Conservation (phyloP, 2,329 filamentous ascomycete genomes). For the Arachnopeziza araneosa region DNA sequence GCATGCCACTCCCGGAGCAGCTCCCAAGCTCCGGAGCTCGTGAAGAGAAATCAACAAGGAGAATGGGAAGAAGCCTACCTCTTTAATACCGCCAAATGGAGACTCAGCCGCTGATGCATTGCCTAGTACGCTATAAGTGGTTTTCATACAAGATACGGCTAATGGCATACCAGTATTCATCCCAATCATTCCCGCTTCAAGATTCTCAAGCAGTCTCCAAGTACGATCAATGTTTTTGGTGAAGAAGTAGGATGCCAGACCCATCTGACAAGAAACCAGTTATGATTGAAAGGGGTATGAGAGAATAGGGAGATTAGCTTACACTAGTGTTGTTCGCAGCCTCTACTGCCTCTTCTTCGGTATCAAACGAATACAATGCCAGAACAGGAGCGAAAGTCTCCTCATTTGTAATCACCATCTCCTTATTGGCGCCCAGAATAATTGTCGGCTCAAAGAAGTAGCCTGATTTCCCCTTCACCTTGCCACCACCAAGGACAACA, state of each 20-base stretch:
- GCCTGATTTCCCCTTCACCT: slow-evolving; percentile 43
- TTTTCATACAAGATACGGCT: neutral
- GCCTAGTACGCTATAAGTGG: slow-evolving; percentile 31
- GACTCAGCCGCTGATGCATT: slow-evolving; percentile 61
- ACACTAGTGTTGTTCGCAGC: slow-evolving; percentile 50
- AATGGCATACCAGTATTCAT: slow-evolving; percentile 48
- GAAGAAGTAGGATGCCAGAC: slow-evolving; percentile 62
- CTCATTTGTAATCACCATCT: slow-evolving; percentile 53
- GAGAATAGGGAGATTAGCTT: slow-evolving; percentile 3
- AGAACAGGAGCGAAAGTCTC: slow-evolving; percentile 62
- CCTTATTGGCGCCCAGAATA: slow-evolving; percentile 50
- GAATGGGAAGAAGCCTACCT: too few relatives aligned
- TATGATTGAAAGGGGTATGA: neutral
- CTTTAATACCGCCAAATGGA: slow-evolving; percentile 64
- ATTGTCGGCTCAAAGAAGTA: slow-evolving; percentile 69
- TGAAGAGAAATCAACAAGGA: too few relatives aligned
- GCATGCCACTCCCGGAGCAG: too few relatives aligned
- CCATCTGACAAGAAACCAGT: slow-evolving; percentile 38
- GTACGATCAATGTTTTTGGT: slow-evolving; percentile 62
- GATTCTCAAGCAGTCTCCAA: slow-evolving; percentile 60
- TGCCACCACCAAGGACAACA: slow-evolving; percentile 55
- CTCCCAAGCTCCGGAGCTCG: too few relatives aligned
- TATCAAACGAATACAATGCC: slow-evolving; percentile 59
- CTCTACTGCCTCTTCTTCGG: slow-evolving; percentile 57
- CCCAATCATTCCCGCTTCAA: slow-evolving; percentile 67